A percentile compares a stretch with the other conserved stretches of the same genome.
These are phyloP conservation scores for Pseudozyma flocculosa DNA, from an alignment of 1,284 basidiomycete species.

Conservation along the genomic window DNA sequence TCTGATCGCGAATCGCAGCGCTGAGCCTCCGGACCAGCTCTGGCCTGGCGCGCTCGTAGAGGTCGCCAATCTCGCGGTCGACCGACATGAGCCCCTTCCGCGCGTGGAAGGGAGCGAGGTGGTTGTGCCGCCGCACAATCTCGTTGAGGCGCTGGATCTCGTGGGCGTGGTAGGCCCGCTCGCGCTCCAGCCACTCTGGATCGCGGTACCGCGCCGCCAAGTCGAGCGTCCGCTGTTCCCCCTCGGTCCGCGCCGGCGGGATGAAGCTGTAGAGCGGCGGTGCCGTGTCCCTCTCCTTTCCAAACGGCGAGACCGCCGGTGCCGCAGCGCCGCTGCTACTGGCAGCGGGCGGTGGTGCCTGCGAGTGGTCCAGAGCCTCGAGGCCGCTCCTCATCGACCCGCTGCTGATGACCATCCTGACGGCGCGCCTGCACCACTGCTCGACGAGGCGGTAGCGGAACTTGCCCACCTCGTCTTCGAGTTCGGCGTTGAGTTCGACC, in stretches of 20 bases:
- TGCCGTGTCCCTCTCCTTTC: not conserved
- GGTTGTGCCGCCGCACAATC: constrained; percentile 40
- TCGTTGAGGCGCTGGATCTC: constrained; percentile 44
- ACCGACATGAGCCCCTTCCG: constrained; percentile 34
- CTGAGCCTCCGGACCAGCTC: constrained; percentile 6
- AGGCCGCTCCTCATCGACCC: too few relatives aligned
- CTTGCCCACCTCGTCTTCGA: constrained; percentile 65
- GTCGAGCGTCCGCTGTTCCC: constrained; percentile 10
- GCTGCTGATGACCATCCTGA: constrained; percentile 63
- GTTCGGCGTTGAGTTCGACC: constrained; percentile 77
- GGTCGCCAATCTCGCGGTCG: constrained; percentile 17
- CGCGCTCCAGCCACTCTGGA: constrained; percentile 71
- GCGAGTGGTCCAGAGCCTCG: too few relatives aligned
- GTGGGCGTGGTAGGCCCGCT: constrained; percentile 59
- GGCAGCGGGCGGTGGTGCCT: too few relatives aligned
- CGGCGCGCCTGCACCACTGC: constrained; percentile 69
- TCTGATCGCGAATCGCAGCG: constrained; percentile 1
- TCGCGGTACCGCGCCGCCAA: constrained; percentile 66
- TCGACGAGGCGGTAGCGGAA: constrained; percentile 68
- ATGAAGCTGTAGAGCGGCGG: constrained; percentile 5
- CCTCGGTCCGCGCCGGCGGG: constrained; percentile 1
- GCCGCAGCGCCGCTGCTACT: too few relatives aligned
- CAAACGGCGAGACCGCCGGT: too few relatives aligned
- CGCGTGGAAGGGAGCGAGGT: constrained; percentile 42
- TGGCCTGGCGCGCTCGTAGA: constrained; percentile 12